Conservation (phyloP, 345 rosid genomes). For the Clarkia xantiana region DNA sequence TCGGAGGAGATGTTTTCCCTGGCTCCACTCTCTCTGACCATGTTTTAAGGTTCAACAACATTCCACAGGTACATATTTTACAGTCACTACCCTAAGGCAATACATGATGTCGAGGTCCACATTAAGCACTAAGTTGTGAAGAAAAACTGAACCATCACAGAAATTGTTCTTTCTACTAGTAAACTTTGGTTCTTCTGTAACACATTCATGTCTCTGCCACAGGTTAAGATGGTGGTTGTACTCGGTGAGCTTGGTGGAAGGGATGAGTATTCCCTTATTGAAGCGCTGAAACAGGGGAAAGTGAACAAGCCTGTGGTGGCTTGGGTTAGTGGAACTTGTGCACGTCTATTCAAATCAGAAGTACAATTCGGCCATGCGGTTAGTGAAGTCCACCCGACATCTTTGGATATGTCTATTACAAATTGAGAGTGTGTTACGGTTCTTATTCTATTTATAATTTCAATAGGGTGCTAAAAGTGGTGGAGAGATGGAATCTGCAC, state of each 20-base stretch:
- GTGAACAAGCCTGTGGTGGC: conserved; percentile 91
- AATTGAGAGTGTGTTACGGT: too few relatives aligned
- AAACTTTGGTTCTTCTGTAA: neutral
- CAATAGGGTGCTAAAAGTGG: conserved; percentile 95
- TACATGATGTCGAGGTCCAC: too few relatives aligned
- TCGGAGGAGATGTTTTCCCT: conserved; percentile 98
- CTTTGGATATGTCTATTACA: too few relatives aligned
- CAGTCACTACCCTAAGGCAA: neutral
- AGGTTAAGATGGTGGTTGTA: conserved; percentile 90
- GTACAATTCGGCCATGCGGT: conserved; percentile 99
- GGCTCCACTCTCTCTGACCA: conserved; percentile 95
- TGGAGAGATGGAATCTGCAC: conserved; percentile 98
- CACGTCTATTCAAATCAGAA: conserved; percentile 90
- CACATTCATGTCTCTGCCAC: conserved; percentile 8
- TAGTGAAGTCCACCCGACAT: conserved; percentile 14
- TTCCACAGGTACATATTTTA: conserved; percentile 53
- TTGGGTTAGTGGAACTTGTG: conserved; percentile 99
- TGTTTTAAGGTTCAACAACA: conserved; percentile 83
- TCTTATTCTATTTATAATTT: neutral
- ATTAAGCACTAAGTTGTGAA: too few relatives aligned
- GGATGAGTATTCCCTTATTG: conserved; percentile 95
- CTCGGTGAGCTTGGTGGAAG: conserved; percentile 97
- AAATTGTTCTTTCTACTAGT: neutral
- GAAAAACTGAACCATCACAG: too few relatives aligned
- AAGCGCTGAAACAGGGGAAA: conserved; percentile 88